Evolutionary conservation across 805 yeast species (phyloP).

Genomic region (Tetrapisispora fleetii): DNA sequence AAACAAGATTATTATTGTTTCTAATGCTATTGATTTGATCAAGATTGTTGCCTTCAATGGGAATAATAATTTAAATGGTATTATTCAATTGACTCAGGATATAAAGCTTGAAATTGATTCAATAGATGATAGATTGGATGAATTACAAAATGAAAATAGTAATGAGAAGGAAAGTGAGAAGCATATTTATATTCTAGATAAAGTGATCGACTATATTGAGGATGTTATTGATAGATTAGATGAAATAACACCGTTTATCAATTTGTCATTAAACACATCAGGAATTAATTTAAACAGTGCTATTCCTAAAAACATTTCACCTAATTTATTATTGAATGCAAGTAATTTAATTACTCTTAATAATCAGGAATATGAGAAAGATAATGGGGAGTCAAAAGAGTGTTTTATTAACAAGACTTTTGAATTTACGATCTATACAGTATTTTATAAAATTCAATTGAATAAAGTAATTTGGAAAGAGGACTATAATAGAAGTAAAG

Average conservation of each 20-base stretch:
- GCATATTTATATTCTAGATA: slow-evolving; percentile 13
- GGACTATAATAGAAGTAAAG: slow-evolving; percentile 44
- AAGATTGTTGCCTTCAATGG: slow-evolving; percentile 54
- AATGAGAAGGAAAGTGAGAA: slow-evolving; percentile 20
- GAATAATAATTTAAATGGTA: slow-evolving; percentile 44
- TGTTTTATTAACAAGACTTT: slow-evolving; percentile 35
- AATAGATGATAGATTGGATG: slow-evolving; percentile 42
- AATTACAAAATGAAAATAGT: slow-evolving; percentile 28
- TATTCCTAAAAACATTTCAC: slow-evolving; percentile 46
- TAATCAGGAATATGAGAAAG: slow-evolving; percentile 1
- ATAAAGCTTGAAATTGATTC: slow-evolving; percentile 48
- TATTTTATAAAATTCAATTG: slow-evolving; percentile 45
- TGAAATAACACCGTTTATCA: slow-evolving; percentile 58
- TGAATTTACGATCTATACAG: slow-evolving; percentile 45
- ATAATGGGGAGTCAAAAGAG: neutral
- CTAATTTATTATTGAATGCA: slow-evolving; percentile 58
- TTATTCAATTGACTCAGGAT: slow-evolving; percentile 44
- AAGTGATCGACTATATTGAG: slow-evolving; percentile 43
- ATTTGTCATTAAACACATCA: slow-evolving; percentile 54
- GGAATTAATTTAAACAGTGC: slow-evolving; percentile 50
- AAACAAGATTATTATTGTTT: slow-evolving; percentile 49
- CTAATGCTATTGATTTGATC: slow-evolving; percentile 59
- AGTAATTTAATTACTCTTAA: slow-evolving; percentile 34
- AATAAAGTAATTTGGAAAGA: slow-evolving; percentile 62
- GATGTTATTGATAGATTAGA: slow-evolving; percentile 45